Percentiles rank a stretch among this genome's conserved stretches.
phyloP scores from a whole-genome alignment of 1,284 basidiomycete genomes.

The Trametes hirsuta region DNA sequence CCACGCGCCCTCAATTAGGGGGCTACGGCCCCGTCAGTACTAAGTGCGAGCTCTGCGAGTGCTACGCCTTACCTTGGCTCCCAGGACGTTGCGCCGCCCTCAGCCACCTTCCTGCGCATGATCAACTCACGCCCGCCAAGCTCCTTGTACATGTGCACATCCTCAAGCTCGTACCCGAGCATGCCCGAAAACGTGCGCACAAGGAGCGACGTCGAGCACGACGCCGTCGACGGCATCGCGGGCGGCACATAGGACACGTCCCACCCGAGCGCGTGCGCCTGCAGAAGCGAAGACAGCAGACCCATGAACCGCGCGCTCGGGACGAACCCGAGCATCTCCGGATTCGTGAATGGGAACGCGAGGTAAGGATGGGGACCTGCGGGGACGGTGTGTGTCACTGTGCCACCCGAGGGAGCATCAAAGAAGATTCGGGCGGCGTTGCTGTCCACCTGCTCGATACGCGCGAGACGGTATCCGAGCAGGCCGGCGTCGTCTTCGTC shows the following conservation, averaged over 20 bases:
- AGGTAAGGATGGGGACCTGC: slow-evolving; percentile 46
- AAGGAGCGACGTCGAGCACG: slow-evolving; percentile 40
- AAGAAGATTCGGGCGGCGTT: slow-evolving; percentile 49
- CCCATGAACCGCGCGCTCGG: slow-evolving; percentile 39
- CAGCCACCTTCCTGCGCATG: slow-evolving; percentile 57
- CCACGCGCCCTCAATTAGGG: slow-evolving; percentile 61
- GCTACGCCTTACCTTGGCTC: slow-evolving; percentile 53
- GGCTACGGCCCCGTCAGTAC: slow-evolving; percentile 35
- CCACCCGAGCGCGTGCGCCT: slow-evolving; percentile 40
- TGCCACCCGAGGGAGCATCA: slow-evolving; percentile 33
- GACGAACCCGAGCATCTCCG: slow-evolving; percentile 31
- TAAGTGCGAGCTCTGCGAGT: neutral
- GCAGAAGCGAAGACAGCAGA: slow-evolving; percentile 38
- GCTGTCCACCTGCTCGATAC: slow-evolving; percentile 46
- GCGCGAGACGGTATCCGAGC: slow-evolving; percentile 51
- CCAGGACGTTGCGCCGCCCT: slow-evolving; percentile 59
- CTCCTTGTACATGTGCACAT: slow-evolving; percentile 68
- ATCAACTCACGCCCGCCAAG: slow-evolving; percentile 66
- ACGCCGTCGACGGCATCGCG: slow-evolving; percentile 38
- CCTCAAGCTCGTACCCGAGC: slow-evolving; percentile 61
- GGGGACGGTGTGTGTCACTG: slow-evolving; percentile 43
- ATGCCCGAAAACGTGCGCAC: slow-evolving; percentile 47
- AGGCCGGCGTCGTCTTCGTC: slow-evolving; percentile 48
- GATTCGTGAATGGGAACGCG: slow-evolving; percentile 28
- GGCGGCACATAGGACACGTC: slow-evolving; percentile 42